Base-by-base conservation (phyloP, 176 grass and related monocot genomes). In the Zea luxurians region DNA sequence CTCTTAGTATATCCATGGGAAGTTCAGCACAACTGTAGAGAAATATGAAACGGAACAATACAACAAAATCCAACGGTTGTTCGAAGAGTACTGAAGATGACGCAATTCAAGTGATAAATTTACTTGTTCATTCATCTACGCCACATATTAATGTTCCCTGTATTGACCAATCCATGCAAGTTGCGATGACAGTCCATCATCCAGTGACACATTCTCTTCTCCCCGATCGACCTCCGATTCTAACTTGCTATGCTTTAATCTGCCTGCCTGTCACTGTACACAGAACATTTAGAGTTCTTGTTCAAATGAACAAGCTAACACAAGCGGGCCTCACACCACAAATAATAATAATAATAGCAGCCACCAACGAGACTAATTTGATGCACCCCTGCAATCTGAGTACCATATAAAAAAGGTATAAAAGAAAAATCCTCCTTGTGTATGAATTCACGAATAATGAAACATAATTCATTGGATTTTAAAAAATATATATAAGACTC, bases 111-210 rank as follows among this genome's bases (percentile, higher is more conserved):
- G 13, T 48, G 74, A 62, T 54, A 53, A 54, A 69, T 55, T 70
- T 48, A 61, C 38, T 55, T 75, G 66, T 78, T 48, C 9, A n/a
- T 61, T 34, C 54, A 75, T 83, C 10, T 65, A 71, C 83, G 88
- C 91, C 76, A 93, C 85, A n/a, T n/a, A n/a, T 88, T 98, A 83
- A 7, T 87, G 88, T 71, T 98, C 95, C 91, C 94, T 88, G 78
- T 98, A 94, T 46, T 94, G 95, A 45, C 74, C 83, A 74, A 98
- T 92, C 95, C 95, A 98, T 40, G 88, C 83, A 57, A 88, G 87
- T 34, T 92, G 91, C 8, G 83, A 93, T 20, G 65, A 88, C 55
- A 73, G 78, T 45, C 89, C 95, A 40, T 86, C 76, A 83, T 98
- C 91, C 77, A 98, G 74, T 68, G 83, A 90, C 45, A 90, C 80